Base-by-base conservation (phyloP, 768 basidiomycete species). In the Chalciporus sphaerocephalus region DNA sequence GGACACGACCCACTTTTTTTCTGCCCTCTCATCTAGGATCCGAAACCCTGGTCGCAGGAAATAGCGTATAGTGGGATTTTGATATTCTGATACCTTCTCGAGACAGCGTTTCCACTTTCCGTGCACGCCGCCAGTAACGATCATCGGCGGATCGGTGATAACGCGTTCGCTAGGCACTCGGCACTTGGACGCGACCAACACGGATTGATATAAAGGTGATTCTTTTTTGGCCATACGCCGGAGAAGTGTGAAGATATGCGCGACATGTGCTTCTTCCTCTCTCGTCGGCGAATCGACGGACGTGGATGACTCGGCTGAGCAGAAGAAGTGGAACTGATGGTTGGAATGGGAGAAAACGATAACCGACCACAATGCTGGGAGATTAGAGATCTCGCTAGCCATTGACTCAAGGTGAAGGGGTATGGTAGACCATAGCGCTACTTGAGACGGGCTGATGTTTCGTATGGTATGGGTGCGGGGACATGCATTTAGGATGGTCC, bases 391-490 rank as follows among this genome's bases (percentile, higher is more conserved):
- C 3, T 35, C 25, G 10, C 24, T 25, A 9, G 4, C 30, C 30
- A 25, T 38, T 28, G 34, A n/a, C 23, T 37, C 21, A 1, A 23
- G n/a, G 38, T 15, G 22, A 12, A 51, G 23, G 18, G 46, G 56
- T 37, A 40, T 24, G 20, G 59, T 55, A 3, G 59, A 58, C 59
- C 60, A 57, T 28, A 56, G 44, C 0, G 23, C 44, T 27, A 51
- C 20, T 37, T 52, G 46, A 38, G 60, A 49, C 40, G 50, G 25
- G 23, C 62, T 46, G 3, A 51, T 16, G n/a, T 35, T 36, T 38
- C 16, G 52, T n/a, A 55, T 22, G 2, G 42, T 48, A 30, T n/a
- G 38, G 22, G 48, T 7, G 23, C 55, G 59, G 20, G 38, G 47
- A 32, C 36, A 28, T 10, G 55, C 10, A 35, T 62, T 62, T 15